Evolutionary conservation across 441 rosid genomes (phyloP).

Genomic region (Bruguiera hainesii): DNA sequence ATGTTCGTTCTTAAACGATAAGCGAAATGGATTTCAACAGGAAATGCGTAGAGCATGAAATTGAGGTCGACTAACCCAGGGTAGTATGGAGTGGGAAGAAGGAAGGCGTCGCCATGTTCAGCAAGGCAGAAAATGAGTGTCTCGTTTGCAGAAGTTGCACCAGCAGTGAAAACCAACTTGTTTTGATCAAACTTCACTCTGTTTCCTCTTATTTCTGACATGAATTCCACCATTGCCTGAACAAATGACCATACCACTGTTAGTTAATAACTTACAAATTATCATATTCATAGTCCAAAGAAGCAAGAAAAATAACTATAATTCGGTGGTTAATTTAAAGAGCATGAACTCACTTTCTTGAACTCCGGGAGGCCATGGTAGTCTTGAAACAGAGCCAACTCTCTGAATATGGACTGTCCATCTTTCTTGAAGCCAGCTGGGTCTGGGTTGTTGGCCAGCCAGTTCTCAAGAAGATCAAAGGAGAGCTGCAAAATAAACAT

Average conservation of each 20-base stretch:
- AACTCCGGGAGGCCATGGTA: slow-evolving; percentile 86
- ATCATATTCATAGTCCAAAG: too few relatives aligned
- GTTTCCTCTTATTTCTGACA: slow-evolving; percentile 86
- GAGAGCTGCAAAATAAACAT: slow-evolving; percentile 48
- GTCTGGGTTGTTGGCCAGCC: slow-evolving; percentile 72
- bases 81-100: slow-evolving; percentile 89
- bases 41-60: slow-evolving; percentile 14
- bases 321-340: too few relatives aligned
- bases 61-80: slow-evolving; percentile 63
- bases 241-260: not conserved
- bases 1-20: slow-evolving; percentile 19
- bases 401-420: slow-evolving; percentile 75
- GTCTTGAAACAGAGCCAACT: slow-evolving; percentile 96
- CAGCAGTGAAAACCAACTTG: slow-evolving; percentile 77
- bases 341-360: slow-evolving; percentile 46
- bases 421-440: slow-evolving; percentile 64
- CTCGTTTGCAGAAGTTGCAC: slow-evolving; percentile 95
- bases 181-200: slow-evolving; percentile 64
- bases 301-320: too few relatives aligned
- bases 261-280: not conserved
- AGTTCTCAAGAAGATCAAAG: slow-evolving; percentile 78
- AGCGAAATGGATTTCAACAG: slow-evolving; percentile 15
- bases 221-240: slow-evolving; percentile 83
- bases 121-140: slow-evolving; percentile 87
- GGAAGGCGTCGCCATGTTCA: slow-evolving; percentile 83